Conservation (phyloP, 2,329 filamentous ascomycete genomes). For the Hymenoscyphus albidus region DNA sequence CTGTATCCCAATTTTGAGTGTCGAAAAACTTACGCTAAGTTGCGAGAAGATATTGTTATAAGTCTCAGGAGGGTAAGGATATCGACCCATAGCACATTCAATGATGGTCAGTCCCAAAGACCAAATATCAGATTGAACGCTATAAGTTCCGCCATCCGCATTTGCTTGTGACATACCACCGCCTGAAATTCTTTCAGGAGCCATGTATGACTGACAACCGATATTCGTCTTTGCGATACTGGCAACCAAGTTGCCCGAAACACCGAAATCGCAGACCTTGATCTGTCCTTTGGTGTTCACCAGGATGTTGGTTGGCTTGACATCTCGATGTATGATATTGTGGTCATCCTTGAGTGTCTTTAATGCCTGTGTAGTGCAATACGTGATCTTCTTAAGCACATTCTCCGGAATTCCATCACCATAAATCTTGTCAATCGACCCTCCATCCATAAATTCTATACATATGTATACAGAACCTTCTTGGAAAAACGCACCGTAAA, state of each 20-base stretch:
- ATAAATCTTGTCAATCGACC: slow-evolving; percentile 95
- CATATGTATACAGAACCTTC: slow-evolving; percentile 99
- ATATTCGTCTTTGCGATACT: slow-evolving; percentile 99
- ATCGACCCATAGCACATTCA: slow-evolving; percentile 89
- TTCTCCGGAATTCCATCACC: slow-evolving; percentile 83
- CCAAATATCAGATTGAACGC: slow-evolving; percentile 98
- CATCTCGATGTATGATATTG: slow-evolving; percentile 98
- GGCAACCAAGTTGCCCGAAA: slow-evolving; percentile 92
- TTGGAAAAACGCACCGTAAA: slow-evolving; percentile 98
- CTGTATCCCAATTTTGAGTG: neutral
- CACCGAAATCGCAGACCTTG: slow-evolving; percentile 98
- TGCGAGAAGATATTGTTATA: slow-evolving; percentile 99
- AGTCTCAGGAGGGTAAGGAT: slow-evolving; percentile 95
- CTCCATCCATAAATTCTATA: slow-evolving; percentile 98
- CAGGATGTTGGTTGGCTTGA: slow-evolving; percentile 98
- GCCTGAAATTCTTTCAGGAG: slow-evolving; percentile 88
- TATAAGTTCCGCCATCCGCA: slow-evolving; percentile 79
- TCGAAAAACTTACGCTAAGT: slow-evolving; percentile 69
- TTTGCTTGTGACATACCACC: slow-evolving; percentile 71
- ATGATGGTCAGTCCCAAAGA: slow-evolving; percentile 91
- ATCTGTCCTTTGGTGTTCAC: slow-evolving; percentile 85
- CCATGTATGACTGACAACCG: slow-evolving; percentile 99
- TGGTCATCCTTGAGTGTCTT: slow-evolving; percentile 95
- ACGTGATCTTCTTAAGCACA: slow-evolving; percentile 83
- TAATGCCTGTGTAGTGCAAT: slow-evolving; percentile 84